These are phyloP conservation scores for Sonneratia caseolaris DNA, from an alignment of 345 rosid species.

Conservation along the genomic window DNA sequence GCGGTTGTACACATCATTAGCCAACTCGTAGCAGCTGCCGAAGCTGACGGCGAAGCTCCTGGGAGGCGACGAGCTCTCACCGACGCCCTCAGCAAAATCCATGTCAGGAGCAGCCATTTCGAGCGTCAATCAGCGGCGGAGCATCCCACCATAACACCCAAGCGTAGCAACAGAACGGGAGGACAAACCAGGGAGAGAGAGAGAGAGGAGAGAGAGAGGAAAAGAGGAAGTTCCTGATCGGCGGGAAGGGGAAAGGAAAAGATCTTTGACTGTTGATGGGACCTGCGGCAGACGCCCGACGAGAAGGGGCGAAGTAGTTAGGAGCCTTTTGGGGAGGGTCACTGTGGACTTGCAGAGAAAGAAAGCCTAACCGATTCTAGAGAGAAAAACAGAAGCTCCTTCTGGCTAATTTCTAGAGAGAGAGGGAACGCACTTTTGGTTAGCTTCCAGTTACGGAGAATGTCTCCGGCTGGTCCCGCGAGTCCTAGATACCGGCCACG, in stretches of 20 bases:
- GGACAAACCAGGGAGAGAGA: slow-evolving; percentile 9
- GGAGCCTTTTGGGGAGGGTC: not conserved
- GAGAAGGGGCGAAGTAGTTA: slow-evolving; percentile 5
- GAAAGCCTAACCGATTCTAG: not conserved
- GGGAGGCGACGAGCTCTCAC: slow-evolving; percentile 80
- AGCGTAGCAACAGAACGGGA: not conserved
- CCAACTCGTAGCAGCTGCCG: slow-evolving; percentile 31
- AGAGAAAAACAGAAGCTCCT: not conserved
- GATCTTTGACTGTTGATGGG: slow-evolving; percentile 49
- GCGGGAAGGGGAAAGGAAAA: slow-evolving; percentile 10
- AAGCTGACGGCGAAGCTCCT: slow-evolving; percentile 34
- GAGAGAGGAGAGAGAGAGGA: not conserved
- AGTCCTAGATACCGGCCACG: too few species aligned
- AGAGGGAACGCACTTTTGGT: not conserved
- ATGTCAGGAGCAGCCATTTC: slow-evolving; percentile 15
- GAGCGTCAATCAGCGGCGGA: not conserved
- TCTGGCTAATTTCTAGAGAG: not conserved
- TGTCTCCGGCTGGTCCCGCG: not conserved
- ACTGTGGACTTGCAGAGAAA: not conserved
- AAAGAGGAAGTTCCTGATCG: slow-evolving; percentile 7
- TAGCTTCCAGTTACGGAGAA: not conserved
- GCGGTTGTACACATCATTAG: slow-evolving; percentile 43
- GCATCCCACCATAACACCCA: not conserved
- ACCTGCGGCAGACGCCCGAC: slow-evolving; percentile 21
- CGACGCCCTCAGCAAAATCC: slow-evolving; percentile 70